These are phyloP conservation scores for Eucalyptus cladocalyx DNA, from an alignment of 345 rosid species.

Conservation along the genomic window DNA sequence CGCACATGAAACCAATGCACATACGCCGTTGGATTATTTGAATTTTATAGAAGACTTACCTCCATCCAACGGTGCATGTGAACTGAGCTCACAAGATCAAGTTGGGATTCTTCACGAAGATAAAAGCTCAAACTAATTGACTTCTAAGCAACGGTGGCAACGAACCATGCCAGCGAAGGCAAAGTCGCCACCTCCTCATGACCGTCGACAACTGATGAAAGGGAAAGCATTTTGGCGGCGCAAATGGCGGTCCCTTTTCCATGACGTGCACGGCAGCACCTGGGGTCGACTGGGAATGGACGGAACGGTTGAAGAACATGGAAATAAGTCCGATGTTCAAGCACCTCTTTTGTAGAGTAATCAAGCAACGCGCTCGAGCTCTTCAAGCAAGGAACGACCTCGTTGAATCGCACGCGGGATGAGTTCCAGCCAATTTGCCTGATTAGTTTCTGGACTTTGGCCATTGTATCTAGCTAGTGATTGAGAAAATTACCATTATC, in stretches of 20 bases:
- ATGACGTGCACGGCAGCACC: background rate
- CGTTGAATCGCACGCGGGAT: background rate
- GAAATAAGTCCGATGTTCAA: background rate
- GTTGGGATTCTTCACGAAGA: too few species aligned
- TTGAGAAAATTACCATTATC: too few species aligned
- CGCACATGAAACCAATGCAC: too few species aligned
- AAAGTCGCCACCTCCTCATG: too few species aligned
- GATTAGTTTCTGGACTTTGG: background rate
- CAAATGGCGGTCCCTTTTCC: background rate
- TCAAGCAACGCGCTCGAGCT: background rate
- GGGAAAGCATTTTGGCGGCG: background rate
- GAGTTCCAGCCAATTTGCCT: background rate
- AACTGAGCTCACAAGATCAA: too few species aligned
- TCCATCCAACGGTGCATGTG: too few species aligned
- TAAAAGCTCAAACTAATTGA: too few species aligned
- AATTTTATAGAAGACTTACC: too few species aligned
- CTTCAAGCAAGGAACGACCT: background rate
- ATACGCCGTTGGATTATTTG: too few species aligned
- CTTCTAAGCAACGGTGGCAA: too few species aligned
- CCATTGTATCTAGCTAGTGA: background rate
- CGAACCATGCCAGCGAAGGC: too few species aligned
- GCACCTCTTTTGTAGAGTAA: background rate
- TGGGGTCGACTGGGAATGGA: background rate
- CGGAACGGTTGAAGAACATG: background rate
- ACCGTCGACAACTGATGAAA: too few species aligned